Evolutionary conservation across 257 asterid species (phyloP).

Genomic region (Apocynum venetum): DNA sequence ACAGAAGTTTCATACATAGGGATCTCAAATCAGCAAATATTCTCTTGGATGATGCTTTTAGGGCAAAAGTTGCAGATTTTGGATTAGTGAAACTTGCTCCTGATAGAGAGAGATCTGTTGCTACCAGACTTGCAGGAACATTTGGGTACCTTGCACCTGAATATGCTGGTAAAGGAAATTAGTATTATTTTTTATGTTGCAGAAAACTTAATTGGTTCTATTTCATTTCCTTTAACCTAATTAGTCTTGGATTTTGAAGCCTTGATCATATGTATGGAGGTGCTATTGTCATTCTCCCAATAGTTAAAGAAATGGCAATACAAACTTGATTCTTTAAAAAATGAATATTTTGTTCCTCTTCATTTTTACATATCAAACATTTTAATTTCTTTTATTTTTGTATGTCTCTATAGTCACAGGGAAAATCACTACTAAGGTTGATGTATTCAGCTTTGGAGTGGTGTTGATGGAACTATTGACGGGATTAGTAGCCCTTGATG

Average conservation of each 20-base stretch:
- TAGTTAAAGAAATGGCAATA: background rate
- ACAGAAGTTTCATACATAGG: slow-evolving; percentile 72
- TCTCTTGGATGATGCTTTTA: slow-evolving; percentile 54
- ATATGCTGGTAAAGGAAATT: slow-evolving; percentile 58
- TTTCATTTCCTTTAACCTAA: background rate
- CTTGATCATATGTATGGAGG: background rate
- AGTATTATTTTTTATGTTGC: background rate
- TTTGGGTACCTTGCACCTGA: slow-evolving; percentile 90
- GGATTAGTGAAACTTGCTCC: slow-evolving; percentile 84
- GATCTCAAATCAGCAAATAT: slow-evolving; percentile 75
- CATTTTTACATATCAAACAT: background rate
- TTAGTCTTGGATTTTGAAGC: background rate
- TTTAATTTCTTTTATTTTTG: background rate
- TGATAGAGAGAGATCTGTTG: slow-evolving; percentile 54
- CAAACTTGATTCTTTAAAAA: background rate
- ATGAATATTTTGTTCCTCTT: background rate
- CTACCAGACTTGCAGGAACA: slow-evolving; percentile 73
- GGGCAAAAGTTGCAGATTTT: slow-evolving; percentile 79
- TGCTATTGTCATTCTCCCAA: background rate
- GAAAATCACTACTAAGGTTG: slow-evolving; percentile 69
- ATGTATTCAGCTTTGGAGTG: slow-evolving; percentile 83
- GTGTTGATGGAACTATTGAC: slow-evolving; percentile 74
- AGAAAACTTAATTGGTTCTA: background rate
- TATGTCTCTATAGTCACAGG: slow-evolving; percentile 55
- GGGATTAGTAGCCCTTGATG: slow-evolving; percentile 65